Evolutionary conservation across 768 basidiomycete species (phyloP).

Genomic region (Russula sp.): DNA sequence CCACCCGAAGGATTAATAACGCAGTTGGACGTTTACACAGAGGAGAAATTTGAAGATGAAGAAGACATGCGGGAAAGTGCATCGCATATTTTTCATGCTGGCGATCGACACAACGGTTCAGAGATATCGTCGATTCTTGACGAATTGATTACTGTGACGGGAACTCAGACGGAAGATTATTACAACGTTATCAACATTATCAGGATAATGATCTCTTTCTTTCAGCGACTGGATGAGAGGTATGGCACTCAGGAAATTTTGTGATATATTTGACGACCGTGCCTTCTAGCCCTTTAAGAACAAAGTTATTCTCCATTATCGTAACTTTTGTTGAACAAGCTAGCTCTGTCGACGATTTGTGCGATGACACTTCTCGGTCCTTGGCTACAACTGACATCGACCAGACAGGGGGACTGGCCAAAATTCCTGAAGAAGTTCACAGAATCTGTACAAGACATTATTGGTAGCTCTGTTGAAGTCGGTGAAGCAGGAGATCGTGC

Average conservation of each 20-base stretch:
- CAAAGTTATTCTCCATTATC: slow-evolving; percentile 3
- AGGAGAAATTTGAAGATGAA: slow-evolving; percentile 89
- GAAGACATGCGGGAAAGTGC: slow-evolving; percentile 74
- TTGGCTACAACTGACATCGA: slow-evolving; percentile 11
- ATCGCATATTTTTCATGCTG: slow-evolving; percentile 38
- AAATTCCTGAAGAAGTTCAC: slow-evolving; percentile 59
- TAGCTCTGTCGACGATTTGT: slow-evolving; percentile 18
- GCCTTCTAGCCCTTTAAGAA: background rate
- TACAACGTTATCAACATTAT: slow-evolving; percentile 60
- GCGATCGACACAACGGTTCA: slow-evolving; percentile 36
- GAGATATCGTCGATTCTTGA: slow-evolving; percentile 57
- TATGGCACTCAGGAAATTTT: slow-evolving; percentile 33
- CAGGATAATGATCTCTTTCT: slow-evolving; percentile 51
- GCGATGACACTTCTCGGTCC: background rate
- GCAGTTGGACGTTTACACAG: slow-evolving; percentile 77
- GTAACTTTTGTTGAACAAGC: slow-evolving; percentile 22
- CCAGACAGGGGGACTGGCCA: slow-evolving; percentile 67
- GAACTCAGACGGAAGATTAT: slow-evolving; percentile 61
- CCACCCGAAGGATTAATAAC: slow-evolving; percentile 77
- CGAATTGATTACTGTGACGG: slow-evolving; percentile 58
- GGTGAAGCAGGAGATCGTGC: slow-evolving; percentile 36
- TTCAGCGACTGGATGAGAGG: slow-evolving; percentile 61
- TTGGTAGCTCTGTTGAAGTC: slow-evolving; percentile 62
- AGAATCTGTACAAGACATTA: slow-evolving; percentile 60
- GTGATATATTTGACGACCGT: background rate